phyloP scores from a whole-genome alignment of 345 rosid genomes.

The Carallia brachiata region DNA sequence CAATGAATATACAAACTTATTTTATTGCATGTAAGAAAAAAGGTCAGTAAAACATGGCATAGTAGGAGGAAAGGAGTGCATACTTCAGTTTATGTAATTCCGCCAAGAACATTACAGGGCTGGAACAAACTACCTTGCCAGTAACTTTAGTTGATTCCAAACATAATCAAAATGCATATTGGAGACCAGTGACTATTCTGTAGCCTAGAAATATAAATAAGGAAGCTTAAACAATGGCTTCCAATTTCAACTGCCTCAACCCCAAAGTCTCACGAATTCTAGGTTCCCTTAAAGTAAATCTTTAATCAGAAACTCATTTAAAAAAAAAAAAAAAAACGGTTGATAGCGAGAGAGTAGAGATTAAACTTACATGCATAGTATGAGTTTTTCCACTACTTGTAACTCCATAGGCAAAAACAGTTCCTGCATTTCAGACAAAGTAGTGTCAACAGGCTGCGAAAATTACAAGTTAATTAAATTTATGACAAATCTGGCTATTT shows the following conservation, averaged over 20 bases:
- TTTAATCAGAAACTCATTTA: background rate
- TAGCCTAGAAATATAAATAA: too few species aligned
- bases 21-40: background rate
- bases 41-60: background rate
- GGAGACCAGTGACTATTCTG: background rate
- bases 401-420: slow-evolving; percentile 98
- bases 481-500: too few species aligned
- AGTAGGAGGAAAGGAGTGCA: background rate
- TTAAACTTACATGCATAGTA: slow-evolving; percentile 89
- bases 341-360: background rate
- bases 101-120: too few species aligned
- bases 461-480: too few species aligned
- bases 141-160: too few species aligned
- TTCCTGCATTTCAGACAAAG: slow-evolving; percentile 55
- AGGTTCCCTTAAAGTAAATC: background rate
- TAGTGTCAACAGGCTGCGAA: too few species aligned
- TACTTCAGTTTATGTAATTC: too few species aligned
- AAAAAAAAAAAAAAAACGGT: background rate
- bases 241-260: too few species aligned
- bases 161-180: background rate
- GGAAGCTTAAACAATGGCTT: background rate
- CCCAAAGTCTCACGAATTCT: too few species aligned
- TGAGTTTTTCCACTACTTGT: slow-evolving; percentile 99
- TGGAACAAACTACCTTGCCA: too few species aligned
- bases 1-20: background rate